phyloP scores from a whole-genome alignment of 768 basidiomycete genomes.

The Suillus alpinus region DNA sequence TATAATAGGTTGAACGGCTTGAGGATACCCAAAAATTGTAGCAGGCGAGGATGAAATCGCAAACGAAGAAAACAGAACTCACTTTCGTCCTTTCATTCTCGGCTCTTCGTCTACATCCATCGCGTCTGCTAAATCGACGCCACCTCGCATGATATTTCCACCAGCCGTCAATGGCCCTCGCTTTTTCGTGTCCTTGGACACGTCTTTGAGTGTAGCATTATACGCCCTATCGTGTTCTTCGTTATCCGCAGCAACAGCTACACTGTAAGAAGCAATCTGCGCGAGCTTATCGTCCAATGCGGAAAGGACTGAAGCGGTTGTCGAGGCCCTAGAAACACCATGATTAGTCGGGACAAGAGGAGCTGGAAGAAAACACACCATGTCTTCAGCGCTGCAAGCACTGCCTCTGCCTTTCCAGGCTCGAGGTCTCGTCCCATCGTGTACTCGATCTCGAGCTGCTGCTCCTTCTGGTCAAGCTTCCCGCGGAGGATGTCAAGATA shows the following conservation, averaged over 20 bases:
- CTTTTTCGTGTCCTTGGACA: constrained; percentile 54
- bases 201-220: constrained; percentile 55
- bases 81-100: constrained; percentile 61
- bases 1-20: not conserved
- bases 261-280: constrained; percentile 46
- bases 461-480: constrained; percentile 90
- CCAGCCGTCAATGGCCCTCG: constrained; percentile 23
- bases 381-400: constrained; percentile 60
- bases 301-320: constrained; percentile 64
- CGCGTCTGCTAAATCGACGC: constrained; percentile 23
- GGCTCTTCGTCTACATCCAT: constrained; percentile 71
- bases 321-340: constrained; percentile 54
- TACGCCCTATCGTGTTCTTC: constrained; percentile 56
- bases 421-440: constrained; percentile 92
- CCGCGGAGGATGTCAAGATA: constrained; percentile 88
- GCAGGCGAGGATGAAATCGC: not conserved
- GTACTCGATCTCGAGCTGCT: constrained; percentile 88
- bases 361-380: constrained; percentile 46
- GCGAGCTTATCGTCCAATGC: constrained; percentile 72
- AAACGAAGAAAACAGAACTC: constrained; percentile 22
- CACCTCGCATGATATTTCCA: constrained; percentile 8
- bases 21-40: not conserved
- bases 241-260: constrained; percentile 38
- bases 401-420: constrained; percentile 59
- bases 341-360: constrained; percentile 6